Evolutionary conservation across 2,329 filamentous ascomycete genomes (phyloP), one percentile per base, ranked within the genome.

Genomic region (Fusarium floridanum): DNA sequence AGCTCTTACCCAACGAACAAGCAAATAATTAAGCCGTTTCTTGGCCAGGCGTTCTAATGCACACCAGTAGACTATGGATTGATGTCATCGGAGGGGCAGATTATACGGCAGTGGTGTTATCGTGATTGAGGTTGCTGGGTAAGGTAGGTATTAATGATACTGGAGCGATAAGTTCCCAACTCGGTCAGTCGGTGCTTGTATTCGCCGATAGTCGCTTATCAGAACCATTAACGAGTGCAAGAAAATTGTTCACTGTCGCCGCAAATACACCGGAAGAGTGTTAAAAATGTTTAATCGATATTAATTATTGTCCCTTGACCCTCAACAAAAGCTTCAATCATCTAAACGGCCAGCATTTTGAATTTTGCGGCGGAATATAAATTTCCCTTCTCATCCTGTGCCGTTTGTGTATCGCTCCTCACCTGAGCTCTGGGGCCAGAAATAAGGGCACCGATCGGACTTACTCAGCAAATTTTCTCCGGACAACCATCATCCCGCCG

Each of bases 401-500:
- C 74, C 71, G 67, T 60, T 83, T 84, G 83, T 84, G 83, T 84
- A 84, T 84, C 83, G 77, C 74, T 68, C 67, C 72, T 61, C 76
- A 77, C 75, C 80, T 78, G 77, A 80, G 76, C 79, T 80, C 79
- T 80, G 82, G 82, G 82, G 82, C 82, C 83, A 77, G 80, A 81
- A 82, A 82, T 83, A 82, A 84, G 81, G 82, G 82, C 82, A 83
- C 75, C 71, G 78, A 63, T 65, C 65, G 68, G 78, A 76, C 82
- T 84, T 78, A 83, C 77, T 83, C 82, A 83, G 83, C 84, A 84
- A 83, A 84, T 81, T 84, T 84, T 84, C 81, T 83, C 80, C 81
- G 75, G 77, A 79, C 80, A 77, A 74, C 77, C 81, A 77, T 77
- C 77, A 79, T 77, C 76, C 76, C 72, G 76, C 74, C 69, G 67